phyloP scores from a whole-genome alignment of 179 eudicot species.

The Silene noctiflora region DNA sequence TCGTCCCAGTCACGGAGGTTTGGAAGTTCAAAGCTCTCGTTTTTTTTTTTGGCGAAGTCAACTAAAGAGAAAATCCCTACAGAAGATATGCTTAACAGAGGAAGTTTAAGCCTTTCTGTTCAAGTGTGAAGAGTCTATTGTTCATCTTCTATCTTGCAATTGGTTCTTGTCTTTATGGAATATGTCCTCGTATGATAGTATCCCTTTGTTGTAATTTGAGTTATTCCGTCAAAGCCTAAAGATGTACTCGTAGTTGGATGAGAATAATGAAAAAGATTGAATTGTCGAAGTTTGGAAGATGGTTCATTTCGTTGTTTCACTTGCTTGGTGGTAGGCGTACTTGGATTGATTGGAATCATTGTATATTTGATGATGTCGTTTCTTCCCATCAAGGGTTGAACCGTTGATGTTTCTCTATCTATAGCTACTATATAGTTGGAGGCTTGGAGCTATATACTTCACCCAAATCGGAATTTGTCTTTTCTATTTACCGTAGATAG shows the following conservation, averaged over 20 bases:
- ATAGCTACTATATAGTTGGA: not conserved
- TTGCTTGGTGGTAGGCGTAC: not conserved
- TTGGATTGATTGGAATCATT: not conserved
- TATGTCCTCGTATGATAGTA: not conserved
- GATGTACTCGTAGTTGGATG: not conserved
- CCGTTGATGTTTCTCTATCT: not conserved
- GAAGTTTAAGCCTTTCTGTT: too few relatives aligned
- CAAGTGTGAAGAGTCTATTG: too few relatives aligned
- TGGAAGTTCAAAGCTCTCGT: too few relatives aligned
- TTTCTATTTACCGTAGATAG: not conserved
- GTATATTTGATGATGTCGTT: not conserved
- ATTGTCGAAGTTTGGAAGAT: slow-evolving; percentile 9
- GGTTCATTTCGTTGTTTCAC: not conserved
- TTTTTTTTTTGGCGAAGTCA: too few relatives aligned
- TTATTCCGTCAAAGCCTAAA: not conserved
- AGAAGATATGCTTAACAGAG: not conserved
- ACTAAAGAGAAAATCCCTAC: too few relatives aligned
- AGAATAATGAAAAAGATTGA: not conserved
- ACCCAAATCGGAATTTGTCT: not conserved
- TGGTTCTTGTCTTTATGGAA: not conserved
- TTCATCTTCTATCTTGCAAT: not conserved
- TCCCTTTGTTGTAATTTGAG: too few relatives aligned
- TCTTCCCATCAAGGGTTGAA: not conserved
- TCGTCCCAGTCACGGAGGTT: too few relatives aligned
- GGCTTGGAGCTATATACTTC: not conserved